A percentile compares a stretch with the other conserved stretches of the same genome.
These are phyloP conservation scores for Sclerotinia spermophila DNA, from an alignment of 2,329 filamentous ascomycete genomes.

Conservation along the genomic window DNA sequence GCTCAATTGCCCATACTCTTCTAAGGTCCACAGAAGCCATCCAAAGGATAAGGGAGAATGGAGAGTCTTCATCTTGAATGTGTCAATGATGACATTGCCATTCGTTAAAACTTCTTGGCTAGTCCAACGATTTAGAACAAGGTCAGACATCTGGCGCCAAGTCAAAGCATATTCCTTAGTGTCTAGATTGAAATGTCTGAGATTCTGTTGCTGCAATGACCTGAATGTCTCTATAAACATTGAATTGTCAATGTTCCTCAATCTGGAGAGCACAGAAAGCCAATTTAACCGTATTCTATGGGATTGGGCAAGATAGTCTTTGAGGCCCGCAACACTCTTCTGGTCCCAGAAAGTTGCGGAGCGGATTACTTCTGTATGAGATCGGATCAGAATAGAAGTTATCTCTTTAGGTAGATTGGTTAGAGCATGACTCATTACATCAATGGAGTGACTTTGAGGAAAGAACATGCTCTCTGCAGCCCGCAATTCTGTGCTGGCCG, in stretches of 20 bases:
- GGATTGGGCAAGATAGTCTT: constrained; percentile 2
- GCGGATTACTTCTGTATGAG: constrained; percentile 3
- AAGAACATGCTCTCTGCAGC: constrained; percentile 11
- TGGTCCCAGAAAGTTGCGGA: not conserved
- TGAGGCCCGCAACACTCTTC: not conserved
- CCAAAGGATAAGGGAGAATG: not conserved
- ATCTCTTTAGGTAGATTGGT: constrained; percentile 14
- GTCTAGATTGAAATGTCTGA: not conserved
- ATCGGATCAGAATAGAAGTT: constrained; percentile 11
- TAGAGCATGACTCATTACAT: constrained; percentile 24
- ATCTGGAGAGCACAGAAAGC: constrained; percentile 25
- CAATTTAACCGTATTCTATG: constrained; percentile 20
- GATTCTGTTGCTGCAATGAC: not conserved
- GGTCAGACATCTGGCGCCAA: constrained; percentile 8
- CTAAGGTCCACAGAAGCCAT: not conserved
- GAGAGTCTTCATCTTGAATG: not conserved
- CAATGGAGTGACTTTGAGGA: constrained; percentile 16
- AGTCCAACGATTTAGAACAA: constrained; percentile 29
- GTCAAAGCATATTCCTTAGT: constrained; percentile 4
- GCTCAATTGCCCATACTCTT: constrained; percentile 16
- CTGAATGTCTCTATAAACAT: constrained; percentile 21
- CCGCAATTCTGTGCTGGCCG: constrained; percentile 5
- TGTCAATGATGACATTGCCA: constrained; percentile 16
- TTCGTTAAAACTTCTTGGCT: constrained; percentile 21
- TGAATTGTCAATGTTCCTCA: constrained; percentile 15